These are phyloP conservation scores for Xylariaceae sp. DNA, from an alignment of 2,329 filamentous ascomycete genomes.

Conservation along the genomic window DNA sequence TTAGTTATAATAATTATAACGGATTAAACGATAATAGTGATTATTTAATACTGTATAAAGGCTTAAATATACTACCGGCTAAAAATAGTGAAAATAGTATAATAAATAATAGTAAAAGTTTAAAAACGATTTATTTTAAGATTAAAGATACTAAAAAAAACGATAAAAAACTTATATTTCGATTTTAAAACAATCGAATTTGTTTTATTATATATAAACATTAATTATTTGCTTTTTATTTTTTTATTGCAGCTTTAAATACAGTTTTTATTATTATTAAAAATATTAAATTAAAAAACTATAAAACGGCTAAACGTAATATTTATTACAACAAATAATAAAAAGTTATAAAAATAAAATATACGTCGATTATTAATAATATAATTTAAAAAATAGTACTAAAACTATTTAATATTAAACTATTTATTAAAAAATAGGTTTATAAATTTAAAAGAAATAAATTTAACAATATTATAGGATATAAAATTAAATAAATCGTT, in stretches of 20 bases:
- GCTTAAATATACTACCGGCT: neutral
- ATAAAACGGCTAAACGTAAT: conserved; percentile 1
- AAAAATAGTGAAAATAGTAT: no score
- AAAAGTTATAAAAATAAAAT: conserved; percentile 1
- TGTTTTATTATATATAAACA: neutral
- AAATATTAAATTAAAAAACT: neutral
- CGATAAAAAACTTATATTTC: conserved; percentile 4
- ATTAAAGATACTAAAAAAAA: neutral
- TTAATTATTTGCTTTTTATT: neutral
- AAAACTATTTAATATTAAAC: conserved; percentile 1
- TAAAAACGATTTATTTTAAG: conserved; percentile 3
- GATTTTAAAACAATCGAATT: neutral
- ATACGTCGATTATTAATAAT: conserved; percentile 3
- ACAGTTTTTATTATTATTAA: neutral
- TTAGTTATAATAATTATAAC: neutral
- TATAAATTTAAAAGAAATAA: conserved; percentile 8
- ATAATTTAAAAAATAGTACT: conserved; percentile 5
- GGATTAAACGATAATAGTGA: neutral
- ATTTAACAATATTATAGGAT: conserved; percentile 4
- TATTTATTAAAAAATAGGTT: conserved; percentile 7
- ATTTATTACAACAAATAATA: conserved; percentile 6
- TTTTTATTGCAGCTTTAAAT: neutral
- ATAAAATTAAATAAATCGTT: conserved; percentile 9
- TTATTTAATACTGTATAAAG: neutral
- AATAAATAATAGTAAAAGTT: neutral